A percentile compares a stretch with the other conserved stretches of the same genome.
Evolutionary conservation across 305 asterid genomes (phyloP).

Genomic region (Striga hermonthica): DNA sequence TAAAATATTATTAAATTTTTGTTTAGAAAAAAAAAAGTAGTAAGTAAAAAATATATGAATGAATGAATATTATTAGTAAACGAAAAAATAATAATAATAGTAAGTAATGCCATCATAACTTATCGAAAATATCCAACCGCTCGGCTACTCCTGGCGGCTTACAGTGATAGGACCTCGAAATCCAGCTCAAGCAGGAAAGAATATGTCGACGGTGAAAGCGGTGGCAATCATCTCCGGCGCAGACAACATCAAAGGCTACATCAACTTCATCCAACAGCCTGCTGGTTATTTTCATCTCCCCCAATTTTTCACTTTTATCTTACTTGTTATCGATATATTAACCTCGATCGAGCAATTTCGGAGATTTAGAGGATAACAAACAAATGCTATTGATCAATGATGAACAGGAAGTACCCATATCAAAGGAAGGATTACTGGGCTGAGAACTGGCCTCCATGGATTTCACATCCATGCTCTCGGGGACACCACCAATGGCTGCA

Average conservation of each 20-base stretch:
- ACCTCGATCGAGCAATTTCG: not conserved
- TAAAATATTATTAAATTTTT: too few relatives aligned
- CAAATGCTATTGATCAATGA: not conserved
- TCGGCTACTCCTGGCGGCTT: too few relatives aligned
- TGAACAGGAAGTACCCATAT: slow-evolving; percentile 44
- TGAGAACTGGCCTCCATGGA: slow-evolving; percentile 76
- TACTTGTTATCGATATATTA: not conserved
- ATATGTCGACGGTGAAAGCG: slow-evolving; percentile 9
- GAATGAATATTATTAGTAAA: too few relatives aligned
- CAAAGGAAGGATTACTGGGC: slow-evolving; percentile 60
- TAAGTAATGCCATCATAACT: too few relatives aligned
- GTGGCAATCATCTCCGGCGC: slow-evolving; percentile 18
- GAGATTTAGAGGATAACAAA: not conserved
- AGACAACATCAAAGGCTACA: slow-evolving; percentile 6
- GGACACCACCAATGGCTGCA: slow-evolving; percentile 90
- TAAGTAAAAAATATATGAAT: too few relatives aligned
- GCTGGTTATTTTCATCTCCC: slow-evolving; percentile 5
- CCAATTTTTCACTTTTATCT: not conserved
- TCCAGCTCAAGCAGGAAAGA: not conserved
- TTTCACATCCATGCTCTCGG: slow-evolving; percentile 89
- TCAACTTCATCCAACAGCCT: slow-evolving; percentile 11
- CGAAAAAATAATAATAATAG: too few relatives aligned
- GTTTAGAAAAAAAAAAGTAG: too few relatives aligned
- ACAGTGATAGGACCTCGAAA: too few relatives aligned
- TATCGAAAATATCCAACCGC: too few relatives aligned